Percentiles rank a stretch among this genome's conserved stretches.
Conservation (phyloP, 2,329 filamentous ascomycete genomes). For the Trichoderma sp. region DNA sequence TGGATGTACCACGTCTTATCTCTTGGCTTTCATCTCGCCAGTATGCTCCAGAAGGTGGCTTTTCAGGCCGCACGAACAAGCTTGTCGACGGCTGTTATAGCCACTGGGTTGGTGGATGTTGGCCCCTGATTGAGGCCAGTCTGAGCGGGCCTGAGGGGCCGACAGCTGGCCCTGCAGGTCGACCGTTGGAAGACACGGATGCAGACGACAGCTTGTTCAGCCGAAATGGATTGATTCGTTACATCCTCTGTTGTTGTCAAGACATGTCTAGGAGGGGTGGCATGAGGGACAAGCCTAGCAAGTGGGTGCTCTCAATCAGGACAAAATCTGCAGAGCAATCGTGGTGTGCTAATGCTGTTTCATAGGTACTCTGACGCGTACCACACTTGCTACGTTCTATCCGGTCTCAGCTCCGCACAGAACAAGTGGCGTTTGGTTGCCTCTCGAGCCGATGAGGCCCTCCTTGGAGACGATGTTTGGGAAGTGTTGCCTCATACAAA, state of each 20-base stretch:
- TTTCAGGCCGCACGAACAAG: slow-evolving; percentile 94
- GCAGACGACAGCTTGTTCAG: slow-evolving; percentile 66
- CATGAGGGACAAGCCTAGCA: slow-evolving; percentile 89
- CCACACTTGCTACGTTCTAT: slow-evolving; percentile 89
- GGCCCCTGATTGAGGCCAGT: slow-evolving; percentile 84
- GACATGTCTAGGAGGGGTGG: slow-evolving; percentile 72
- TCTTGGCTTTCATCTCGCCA: slow-evolving; percentile 90
- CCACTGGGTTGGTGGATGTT: slow-evolving; percentile 96
- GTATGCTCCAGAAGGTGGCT: slow-evolving; percentile 87
- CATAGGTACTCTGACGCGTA: slow-evolving; percentile 79
- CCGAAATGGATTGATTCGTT: slow-evolving; percentile 81
- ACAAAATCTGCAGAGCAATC: slow-evolving; percentile 13
- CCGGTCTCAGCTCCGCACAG: slow-evolving; percentile 81
- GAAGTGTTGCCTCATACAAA: slow-evolving; percentile 54
- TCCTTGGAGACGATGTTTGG: slow-evolving; percentile 49
- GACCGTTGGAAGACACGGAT: slow-evolving; percentile 37
- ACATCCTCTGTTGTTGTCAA: slow-evolving; percentile 89
- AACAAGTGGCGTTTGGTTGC: slow-evolving; percentile 61
- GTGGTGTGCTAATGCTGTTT: slow-evolving; percentile 13
- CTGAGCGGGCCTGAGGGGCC: slow-evolving; percentile 57
- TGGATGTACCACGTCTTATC: slow-evolving; percentile 76
- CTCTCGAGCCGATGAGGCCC: slow-evolving; percentile 40
- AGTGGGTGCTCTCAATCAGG: slow-evolving; percentile 57
- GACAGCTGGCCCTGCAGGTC: slow-evolving; percentile 37
- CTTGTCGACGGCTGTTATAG: slow-evolving; percentile 98